These are phyloP conservation scores for Aaosphaeria arxii DNA, from an alignment of 2,329 filamentous ascomycete genomes.

Conservation along the genomic window DNA sequence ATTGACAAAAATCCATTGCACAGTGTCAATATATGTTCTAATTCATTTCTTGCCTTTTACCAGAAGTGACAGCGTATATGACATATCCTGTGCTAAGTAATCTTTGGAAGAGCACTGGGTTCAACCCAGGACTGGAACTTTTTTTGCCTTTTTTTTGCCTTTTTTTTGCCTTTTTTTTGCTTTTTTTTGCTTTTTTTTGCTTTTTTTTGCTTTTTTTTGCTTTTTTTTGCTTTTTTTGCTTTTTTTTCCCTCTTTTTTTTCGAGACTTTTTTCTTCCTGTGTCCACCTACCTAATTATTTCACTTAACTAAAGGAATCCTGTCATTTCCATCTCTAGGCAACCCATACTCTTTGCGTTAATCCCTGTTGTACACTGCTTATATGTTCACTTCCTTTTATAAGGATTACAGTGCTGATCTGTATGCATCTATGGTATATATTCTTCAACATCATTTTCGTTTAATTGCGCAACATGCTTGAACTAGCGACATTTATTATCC, in stretches of 20 bases:
- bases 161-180: conserved; percentile 1
- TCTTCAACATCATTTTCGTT: no score
- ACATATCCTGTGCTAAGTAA: conserved; percentile 57
- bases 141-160: conserved; percentile 24
- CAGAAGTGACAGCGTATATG: conserved; percentile 71
- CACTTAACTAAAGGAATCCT: no score
- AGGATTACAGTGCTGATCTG: no score
- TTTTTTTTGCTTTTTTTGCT: neutral
- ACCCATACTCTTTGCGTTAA: no score
- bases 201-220: conserved; percentile 5
- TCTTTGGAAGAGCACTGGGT: conserved; percentile 55
- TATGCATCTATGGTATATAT: no score
- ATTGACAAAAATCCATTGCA: conserved; percentile 30
- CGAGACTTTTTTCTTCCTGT: no score
- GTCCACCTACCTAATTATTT: no score
- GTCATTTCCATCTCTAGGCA: no score
- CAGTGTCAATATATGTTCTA: conserved; percentile 70
- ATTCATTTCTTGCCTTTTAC: conserved; percentile 79
- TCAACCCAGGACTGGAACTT: conserved; percentile 33
- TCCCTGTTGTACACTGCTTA: no score
- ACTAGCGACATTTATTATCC: neutral
- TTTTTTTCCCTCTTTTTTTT: neutral
- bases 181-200: neutral
- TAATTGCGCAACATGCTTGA: no score
- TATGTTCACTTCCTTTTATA: no score